Base-by-base conservation (phyloP, 345 rosid genomes). In the Turritis glabra region DNA sequence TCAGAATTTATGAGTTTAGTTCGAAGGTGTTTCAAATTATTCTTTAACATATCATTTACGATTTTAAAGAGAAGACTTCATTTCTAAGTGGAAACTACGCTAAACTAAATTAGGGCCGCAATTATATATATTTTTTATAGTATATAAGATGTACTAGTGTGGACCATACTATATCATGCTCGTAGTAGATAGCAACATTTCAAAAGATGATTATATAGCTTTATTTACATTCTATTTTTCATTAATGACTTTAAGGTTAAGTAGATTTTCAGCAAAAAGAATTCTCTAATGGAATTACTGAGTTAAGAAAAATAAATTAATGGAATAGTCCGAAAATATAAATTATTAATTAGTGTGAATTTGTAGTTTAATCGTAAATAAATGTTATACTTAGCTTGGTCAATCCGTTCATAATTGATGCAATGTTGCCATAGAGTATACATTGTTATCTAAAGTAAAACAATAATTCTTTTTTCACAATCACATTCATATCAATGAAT, bases 401-500 rank as follows among this genome's bases (percentile, higher is more conserved):
- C 46, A 30, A 44, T 57, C 33, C 44, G 30, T 57, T 59, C 48
- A 59, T 71, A 59, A 50, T 50, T 59, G 48, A 63, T 41, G 32
- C 77, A 72, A 50, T 26, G 17, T 15, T 15, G 21, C 15, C 32
- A 41, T 6, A 13, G 10, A 10, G 27, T 38, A 26, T 30, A 40
- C 53, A 63, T 15, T 64, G 44, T 44, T 63, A 41, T 54, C 56
- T 35, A 73, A 64, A 54, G 77, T 73, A 32, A 55, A 43, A 64
- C 46, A 53, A 64, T 22, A 10, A 41, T 54, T 72, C 19, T 3
- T 56, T 74, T 74, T 66, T 48, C 51, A 47, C 72, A 48, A 66
- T 66, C 67, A 57, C 66, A 26, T 27, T 57, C 63, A 67, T 59
- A 58, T 38, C 37, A 68, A 75, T 66, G 67, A 75, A 75, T 75